Conservation (phyloP, 805 yeast genomes). For the Peterozyma xylosa region DNA sequence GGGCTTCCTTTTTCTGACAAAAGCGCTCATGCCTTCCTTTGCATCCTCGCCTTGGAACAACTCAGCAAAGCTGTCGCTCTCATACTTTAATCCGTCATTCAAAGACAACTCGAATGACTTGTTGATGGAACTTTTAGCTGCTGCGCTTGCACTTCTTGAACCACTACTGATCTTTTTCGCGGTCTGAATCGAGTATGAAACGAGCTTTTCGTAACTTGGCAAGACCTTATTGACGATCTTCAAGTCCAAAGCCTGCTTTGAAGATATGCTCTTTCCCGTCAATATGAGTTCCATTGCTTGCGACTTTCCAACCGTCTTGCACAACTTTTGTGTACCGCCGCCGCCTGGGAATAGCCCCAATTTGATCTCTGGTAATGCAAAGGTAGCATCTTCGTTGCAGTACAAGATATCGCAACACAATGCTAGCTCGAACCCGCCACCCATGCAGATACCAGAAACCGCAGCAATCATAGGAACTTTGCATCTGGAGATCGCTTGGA, state of each 20-base stretch:
- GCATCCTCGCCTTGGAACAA: conserved; percentile 40
- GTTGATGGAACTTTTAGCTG: conserved; percentile 38
- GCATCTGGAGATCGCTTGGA: conserved; percentile 29
- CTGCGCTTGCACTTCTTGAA: conserved; percentile 34
- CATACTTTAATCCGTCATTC: conserved; percentile 30
- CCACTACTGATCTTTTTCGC: conserved; percentile 33
- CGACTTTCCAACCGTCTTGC: conserved; percentile 40
- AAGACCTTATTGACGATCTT: conserved; percentile 37
- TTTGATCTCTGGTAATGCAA: conserved; percentile 51
- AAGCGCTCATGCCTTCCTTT: conserved; percentile 43
- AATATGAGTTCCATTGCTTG: conserved; percentile 40
- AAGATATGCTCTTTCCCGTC: conserved; percentile 37
- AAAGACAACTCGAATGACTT: conserved; percentile 25
- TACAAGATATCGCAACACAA: conserved; percentile 43
- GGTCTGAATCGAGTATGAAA: conserved; percentile 32
- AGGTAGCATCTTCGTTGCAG: conserved; percentile 37
- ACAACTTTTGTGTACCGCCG: conserved; percentile 47
- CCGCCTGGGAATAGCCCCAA: conserved; percentile 45
- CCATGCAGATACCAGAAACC: conserved; percentile 41
- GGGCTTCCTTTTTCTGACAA: conserved; percentile 19
- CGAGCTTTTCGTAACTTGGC: conserved; percentile 28
- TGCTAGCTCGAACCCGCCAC: conserved; percentile 52
- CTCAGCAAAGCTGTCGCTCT: conserved; percentile 35
- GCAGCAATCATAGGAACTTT: conserved; percentile 47
- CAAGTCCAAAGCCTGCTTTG: conserved; percentile 37